A percentile compares a stretch with the other conserved stretches of the same genome.
These are phyloP conservation scores for Mortierella polycephala DNA, from an alignment of 371 early-diverging fungal genomes.

Conservation along the genomic window DNA sequence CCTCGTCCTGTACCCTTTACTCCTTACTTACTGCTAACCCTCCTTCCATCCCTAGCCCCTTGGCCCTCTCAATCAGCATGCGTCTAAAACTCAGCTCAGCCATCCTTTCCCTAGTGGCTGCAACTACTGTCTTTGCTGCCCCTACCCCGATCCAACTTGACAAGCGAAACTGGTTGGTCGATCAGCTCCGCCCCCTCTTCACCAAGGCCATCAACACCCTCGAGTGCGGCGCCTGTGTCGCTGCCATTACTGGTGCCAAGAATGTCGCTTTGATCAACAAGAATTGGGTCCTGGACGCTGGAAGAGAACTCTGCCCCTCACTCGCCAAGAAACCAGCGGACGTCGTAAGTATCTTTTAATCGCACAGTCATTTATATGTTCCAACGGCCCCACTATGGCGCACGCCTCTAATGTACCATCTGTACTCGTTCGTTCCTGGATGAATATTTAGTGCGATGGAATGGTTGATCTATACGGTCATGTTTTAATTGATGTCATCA, in stretches of 20 bases:
- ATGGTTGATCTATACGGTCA: conserved; percentile 33
- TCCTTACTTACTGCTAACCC: neutral
- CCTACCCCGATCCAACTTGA: conserved; percentile 31
- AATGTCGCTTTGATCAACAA: conserved; percentile 27
- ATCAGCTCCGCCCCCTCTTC: conserved; percentile 31
- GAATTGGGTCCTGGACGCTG: conserved; percentile 35
- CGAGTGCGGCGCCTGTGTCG: conserved; percentile 38
- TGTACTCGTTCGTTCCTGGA: too few relatives aligned
- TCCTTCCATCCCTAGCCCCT: neutral
- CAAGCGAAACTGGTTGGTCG: conserved; percentile 34
- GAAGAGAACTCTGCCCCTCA: conserved; percentile 14
- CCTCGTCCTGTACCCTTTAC: neutral
- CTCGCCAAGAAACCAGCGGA: conserved; percentile 21
- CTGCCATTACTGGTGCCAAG: conserved; percentile 14
- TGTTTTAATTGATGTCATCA: conserved; percentile 14
- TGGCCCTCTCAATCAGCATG: conserved; percentile 12
- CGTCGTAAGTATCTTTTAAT: conserved; percentile 22
- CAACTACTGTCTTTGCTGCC: conserved; percentile 35
- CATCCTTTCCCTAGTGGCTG: conserved; percentile 29
- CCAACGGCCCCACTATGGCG: too few relatives aligned
- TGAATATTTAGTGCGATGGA: conserved; percentile 35
- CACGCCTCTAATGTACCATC: too few relatives aligned
- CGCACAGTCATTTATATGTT: too few relatives aligned
- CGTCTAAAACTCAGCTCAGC: conserved; percentile 19
- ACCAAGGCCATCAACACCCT: conserved; percentile 33